Evolutionary conservation across 345 rosid genomes (phyloP).

Genomic region (Brassica rapa): DNA sequence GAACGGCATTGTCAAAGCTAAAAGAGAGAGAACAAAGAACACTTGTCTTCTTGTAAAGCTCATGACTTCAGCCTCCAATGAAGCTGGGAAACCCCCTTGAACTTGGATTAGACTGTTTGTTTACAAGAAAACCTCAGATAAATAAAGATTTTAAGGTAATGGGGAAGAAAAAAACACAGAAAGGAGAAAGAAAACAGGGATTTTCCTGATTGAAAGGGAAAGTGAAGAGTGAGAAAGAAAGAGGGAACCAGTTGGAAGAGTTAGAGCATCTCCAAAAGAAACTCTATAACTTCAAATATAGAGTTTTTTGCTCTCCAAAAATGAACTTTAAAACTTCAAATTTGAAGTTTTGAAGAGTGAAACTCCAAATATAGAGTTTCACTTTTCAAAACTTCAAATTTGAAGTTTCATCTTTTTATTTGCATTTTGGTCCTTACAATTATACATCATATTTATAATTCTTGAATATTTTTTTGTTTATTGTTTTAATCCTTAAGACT

Average conservation of each 20-base stretch:
- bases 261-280: not conserved
- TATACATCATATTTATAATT: too few relatives aligned
- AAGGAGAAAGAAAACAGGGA: slow-evolving; percentile 24
- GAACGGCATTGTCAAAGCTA: slow-evolving; percentile 48
- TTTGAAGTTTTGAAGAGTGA: too few relatives aligned
- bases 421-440: too few relatives aligned
- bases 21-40: slow-evolving; percentile 43
- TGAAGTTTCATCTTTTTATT: too few relatives aligned
- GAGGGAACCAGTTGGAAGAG: slow-evolving; percentile 19
- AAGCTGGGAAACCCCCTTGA: not conserved
- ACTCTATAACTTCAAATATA: too few relatives aligned
- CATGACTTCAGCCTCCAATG: slow-evolving; percentile 40
- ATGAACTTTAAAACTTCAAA: too few relatives aligned
- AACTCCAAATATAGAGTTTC: too few relatives aligned
- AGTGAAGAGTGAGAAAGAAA: slow-evolving; percentile 39
- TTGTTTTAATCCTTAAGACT: too few relatives aligned
- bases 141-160: slow-evolving; percentile 4
- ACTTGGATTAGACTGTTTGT: slow-evolving; percentile 16
- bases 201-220: slow-evolving; percentile 41
- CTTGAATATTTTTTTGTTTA: too few relatives aligned
- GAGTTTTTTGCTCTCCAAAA: too few relatives aligned
- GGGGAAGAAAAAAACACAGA: slow-evolving; percentile 7
- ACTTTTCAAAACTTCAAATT: too few relatives aligned
- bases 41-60: slow-evolving; percentile 43
- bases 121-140: not conserved